Conservation (phyloP, 768 basidiomycete genomes). For the Lentinula sp. region DNA sequence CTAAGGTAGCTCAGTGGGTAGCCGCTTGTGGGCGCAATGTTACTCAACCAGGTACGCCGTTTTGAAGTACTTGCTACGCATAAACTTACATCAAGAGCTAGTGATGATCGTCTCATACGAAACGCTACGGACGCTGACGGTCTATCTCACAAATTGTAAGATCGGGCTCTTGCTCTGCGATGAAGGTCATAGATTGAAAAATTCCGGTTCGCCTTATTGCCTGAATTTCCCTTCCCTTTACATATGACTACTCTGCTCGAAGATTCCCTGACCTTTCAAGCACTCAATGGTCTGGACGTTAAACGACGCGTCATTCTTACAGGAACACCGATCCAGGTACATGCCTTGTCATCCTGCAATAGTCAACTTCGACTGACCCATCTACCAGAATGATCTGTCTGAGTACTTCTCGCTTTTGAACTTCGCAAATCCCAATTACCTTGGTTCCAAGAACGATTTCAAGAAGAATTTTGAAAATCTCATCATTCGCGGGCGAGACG, state of each 20-base stretch:
- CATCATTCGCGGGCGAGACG: slow-evolving; percentile 87
- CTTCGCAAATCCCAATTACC: slow-evolving; percentile 88
- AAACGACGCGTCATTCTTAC: slow-evolving; percentile 90
- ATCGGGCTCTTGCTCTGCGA: slow-evolving; percentile 95
- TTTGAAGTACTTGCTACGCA: not conserved
- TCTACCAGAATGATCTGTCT: slow-evolving; percentile 75
- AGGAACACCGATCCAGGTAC: slow-evolving; percentile 87
- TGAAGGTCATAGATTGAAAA: slow-evolving; percentile 96
- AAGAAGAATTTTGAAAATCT: slow-evolving; percentile 91
- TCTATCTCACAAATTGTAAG: slow-evolving; percentile 67
- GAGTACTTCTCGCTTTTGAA: slow-evolving; percentile 93
- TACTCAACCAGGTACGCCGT: slow-evolving; percentile 72
- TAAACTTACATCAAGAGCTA: slow-evolving; percentile 20
- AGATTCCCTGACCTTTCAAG: slow-evolving; percentile 87
- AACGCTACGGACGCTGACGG: slow-evolving; percentile 77
- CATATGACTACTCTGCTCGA: not conserved
- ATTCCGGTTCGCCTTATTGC: slow-evolving; percentile 59
- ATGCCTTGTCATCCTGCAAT: not conserved
- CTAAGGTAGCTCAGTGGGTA: slow-evolving; percentile 84
- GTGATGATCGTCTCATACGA: slow-evolving; percentile 99
- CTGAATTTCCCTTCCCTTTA: not conserved
- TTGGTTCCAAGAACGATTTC: slow-evolving; percentile 86
- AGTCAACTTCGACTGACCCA: not conserved
- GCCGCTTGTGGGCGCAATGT: slow-evolving; percentile 84
- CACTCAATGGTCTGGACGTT: slow-evolving; percentile 77